Percentiles rank a stretch among this genome's conserved stretches.
Evolutionary conservation across 768 basidiomycete genomes (phyloP).

Genomic region (Dendrothele bispora): DNA sequence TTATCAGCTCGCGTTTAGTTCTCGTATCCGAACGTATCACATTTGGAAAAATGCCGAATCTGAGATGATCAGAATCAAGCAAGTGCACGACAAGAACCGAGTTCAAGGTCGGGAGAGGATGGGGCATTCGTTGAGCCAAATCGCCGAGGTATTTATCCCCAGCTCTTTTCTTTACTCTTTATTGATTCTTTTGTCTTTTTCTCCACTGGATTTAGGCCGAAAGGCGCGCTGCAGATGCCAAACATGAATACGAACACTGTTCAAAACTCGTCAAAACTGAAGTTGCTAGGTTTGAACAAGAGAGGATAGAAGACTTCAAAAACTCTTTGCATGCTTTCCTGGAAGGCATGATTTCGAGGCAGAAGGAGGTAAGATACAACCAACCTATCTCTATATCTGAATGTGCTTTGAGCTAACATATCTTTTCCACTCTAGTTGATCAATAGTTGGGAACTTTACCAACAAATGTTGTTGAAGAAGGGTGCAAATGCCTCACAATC

Average conservation of each 20-base stretch:
- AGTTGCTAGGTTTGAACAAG: constrained; percentile 87
- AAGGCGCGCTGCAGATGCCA: constrained; percentile 76
- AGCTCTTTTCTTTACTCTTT: neutral
- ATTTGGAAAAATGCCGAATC: constrained; percentile 80
- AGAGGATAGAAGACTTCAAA: constrained; percentile 93
- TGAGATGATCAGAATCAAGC: constrained; percentile 70
- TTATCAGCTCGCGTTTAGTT: constrained; percentile 78
- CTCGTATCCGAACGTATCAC: constrained; percentile 81
- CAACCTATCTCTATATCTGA: neutral
- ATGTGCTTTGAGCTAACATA: neutral
- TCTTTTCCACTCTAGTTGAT: constrained; percentile 53
- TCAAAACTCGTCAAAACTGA: constrained; percentile 89
- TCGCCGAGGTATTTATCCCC: constrained; percentile 75
- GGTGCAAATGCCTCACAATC: too few relatives aligned
- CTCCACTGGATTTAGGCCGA: constrained; percentile 80
- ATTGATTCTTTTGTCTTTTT: neutral
- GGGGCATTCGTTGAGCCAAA: constrained; percentile 71
- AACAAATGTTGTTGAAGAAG: constrained; percentile 61
- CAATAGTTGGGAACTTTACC: constrained; percentile 78
- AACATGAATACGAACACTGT: constrained; percentile 86
- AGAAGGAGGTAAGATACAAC: constrained; percentile 65
- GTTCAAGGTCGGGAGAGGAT: constrained; percentile 77
- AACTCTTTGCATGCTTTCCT: constrained; percentile 77
- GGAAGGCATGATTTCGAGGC: constrained; percentile 82
- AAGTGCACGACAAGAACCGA: constrained; percentile 79